Conservation (phyloP, 176 grass and related monocot species). For the Lolium multiflorum region DNA sequence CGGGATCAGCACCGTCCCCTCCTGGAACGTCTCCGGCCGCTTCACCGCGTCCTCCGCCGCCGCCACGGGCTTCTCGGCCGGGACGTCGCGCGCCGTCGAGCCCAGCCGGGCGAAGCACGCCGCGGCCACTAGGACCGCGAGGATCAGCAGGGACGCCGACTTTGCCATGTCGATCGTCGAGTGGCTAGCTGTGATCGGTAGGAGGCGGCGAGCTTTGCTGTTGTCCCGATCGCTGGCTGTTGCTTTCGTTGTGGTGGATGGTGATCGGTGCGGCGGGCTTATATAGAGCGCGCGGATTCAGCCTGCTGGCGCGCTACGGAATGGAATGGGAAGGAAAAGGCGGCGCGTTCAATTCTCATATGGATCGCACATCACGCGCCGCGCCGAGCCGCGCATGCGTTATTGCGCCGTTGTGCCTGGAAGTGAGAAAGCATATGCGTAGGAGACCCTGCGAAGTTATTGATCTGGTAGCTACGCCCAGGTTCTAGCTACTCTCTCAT, state of each 20-base stretch:
- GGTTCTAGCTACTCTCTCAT: slow-evolving; percentile 35
- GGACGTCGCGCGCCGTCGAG: slow-evolving; percentile 52
- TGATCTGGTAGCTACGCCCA: slow-evolving; percentile 19
- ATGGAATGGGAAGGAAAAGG: slow-evolving; percentile 39
- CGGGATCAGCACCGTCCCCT: slow-evolving; percentile 66
- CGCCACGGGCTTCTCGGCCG: neutral
- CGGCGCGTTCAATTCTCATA: slow-evolving; percentile 62
- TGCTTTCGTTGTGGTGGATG: slow-evolving; percentile 28
- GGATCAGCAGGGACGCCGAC: slow-evolving; percentile 31
- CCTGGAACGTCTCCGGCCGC: slow-evolving; percentile 48
- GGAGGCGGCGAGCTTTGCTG: neutral
- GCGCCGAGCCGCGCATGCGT: neutral
- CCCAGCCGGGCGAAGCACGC: slow-evolving; percentile 20
- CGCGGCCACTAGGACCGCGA: slow-evolving; percentile 43
- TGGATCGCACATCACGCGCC: neutral
- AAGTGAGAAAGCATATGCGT: neutral
- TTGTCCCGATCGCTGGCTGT: neutral
- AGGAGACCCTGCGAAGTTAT: neutral
- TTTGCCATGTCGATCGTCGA: slow-evolving; percentile 2
- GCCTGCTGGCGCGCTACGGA: neutral
- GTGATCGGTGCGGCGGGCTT: slow-evolving; percentile 40
- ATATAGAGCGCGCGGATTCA: slow-evolving; percentile 28
- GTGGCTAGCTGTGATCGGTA: neutral
- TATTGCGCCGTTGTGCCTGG: neutral
- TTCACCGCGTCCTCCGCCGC: slow-evolving; percentile 34